phyloP scores from a whole-genome alignment of 192 early-diverging fungal genomes.

The Podila epigama region DNA sequence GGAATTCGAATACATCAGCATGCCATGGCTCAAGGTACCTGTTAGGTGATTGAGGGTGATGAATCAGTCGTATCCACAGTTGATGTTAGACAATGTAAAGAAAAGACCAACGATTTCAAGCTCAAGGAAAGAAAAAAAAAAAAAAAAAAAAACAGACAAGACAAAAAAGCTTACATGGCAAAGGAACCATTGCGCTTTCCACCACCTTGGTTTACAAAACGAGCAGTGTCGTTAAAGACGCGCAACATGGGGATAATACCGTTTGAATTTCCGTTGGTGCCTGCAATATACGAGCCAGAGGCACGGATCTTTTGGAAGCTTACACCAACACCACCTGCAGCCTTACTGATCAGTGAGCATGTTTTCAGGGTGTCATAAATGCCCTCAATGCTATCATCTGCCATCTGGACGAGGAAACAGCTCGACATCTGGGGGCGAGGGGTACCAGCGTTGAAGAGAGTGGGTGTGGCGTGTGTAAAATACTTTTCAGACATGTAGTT shows the following conservation, averaged over 20 bases:
- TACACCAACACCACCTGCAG: conserved; percentile 94
- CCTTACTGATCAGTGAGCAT: conserved; percentile 96
- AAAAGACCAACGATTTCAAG: neutral
- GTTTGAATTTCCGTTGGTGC: conserved; percentile 96
- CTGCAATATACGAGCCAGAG: conserved; percentile 94
- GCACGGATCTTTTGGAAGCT: conserved; percentile 96
- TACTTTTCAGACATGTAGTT: conserved; percentile 90
- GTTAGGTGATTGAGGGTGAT: neutral
- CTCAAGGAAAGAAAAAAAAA: too few relatives aligned
- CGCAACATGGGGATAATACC: conserved; percentile 97
- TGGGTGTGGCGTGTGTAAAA: conserved; percentile 97
- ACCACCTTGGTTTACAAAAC: conserved; percentile 97
- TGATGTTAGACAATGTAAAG: too few relatives aligned
- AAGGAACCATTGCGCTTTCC: conserved; percentile 97
- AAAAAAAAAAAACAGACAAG: neutral
- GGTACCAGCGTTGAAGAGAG: conserved; percentile 97
- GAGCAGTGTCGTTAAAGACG: conserved; percentile 97
- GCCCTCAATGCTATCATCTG: conserved; percentile 95
- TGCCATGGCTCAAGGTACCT: conserved; percentile 98
- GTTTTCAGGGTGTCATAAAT: conserved; percentile 97
- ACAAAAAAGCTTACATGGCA: conserved; percentile 86
- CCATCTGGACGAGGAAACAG: conserved; percentile 95
- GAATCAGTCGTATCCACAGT: too few relatives aligned
- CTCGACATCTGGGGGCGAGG: conserved; percentile 93
- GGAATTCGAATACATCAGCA: conserved; percentile 93